Conservation (phyloP, 345 rosid species). For the Bretschneidera sinensis region DNA sequence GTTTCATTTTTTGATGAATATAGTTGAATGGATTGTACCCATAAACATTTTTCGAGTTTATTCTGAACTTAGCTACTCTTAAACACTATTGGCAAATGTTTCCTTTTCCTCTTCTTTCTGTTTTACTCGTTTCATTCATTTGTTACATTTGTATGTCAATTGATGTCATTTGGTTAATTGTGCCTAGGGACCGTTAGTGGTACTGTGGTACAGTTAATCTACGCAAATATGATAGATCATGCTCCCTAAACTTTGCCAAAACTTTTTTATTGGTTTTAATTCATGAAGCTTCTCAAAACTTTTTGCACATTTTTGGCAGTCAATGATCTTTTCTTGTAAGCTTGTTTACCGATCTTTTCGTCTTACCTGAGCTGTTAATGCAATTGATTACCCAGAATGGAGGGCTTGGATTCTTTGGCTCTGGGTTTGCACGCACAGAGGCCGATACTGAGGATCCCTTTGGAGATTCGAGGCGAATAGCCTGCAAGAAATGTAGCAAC, state of each 20-base stretch:
- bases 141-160: not conserved
- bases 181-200: not conserved
- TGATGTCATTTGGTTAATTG: not conserved
- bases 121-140: not conserved
- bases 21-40: not conserved
- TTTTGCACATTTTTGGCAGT: not conserved
- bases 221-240: no score
- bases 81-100: no score
- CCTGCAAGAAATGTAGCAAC: constrained; percentile 75
- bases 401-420: constrained; percentile 51
- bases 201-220: not conserved
- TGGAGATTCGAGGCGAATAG: constrained; percentile 80
- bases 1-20: not conserved
- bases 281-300: constrained; percentile 3
- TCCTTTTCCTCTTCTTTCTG: not conserved
- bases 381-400: constrained; percentile 41
- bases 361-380: constrained; percentile 19
- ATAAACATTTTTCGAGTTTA: not conserved
- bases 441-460: constrained; percentile 52
- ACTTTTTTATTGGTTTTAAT: not conserved
- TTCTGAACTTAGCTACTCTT: not conserved
- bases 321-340: not conserved
- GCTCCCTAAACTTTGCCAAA: not conserved
- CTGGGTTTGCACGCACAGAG: constrained; percentile 58
- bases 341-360: constrained; percentile 7